These are phyloP conservation scores for Madurella mycetomatis DNA, from an alignment of 2,329 filamentous ascomycete species.

Conservation along the genomic window DNA sequence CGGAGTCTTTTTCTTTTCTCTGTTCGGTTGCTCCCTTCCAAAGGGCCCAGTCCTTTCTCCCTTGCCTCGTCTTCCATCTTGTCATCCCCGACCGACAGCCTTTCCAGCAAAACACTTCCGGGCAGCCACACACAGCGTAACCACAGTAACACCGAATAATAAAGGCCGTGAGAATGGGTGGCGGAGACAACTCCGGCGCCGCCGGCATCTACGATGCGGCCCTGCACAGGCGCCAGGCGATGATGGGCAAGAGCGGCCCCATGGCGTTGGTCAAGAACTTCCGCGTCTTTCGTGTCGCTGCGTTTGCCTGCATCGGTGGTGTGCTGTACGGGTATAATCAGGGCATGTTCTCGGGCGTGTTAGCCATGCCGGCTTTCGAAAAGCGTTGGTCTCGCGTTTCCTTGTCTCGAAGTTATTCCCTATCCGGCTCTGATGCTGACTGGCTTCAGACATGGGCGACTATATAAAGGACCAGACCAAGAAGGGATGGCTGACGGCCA, in stretches of 20 bases:
- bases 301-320: constrained; percentile 60
- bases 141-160: background rate
- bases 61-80: background rate
- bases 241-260: constrained; percentile 51
- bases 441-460: constrained; percentile 48
- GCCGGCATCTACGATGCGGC: constrained; percentile 47
- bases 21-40: background rate
- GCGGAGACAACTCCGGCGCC: constrained; percentile 33
- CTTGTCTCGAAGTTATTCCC: background rate
- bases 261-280: constrained; percentile 54
- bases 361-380: constrained; percentile 53
- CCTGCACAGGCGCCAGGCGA: constrained; percentile 45
- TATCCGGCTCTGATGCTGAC: background rate
- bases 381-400: constrained; percentile 36
- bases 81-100: background rate
- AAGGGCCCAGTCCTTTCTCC: background rate
- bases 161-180: constrained; percentile 33
- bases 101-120: too few relatives aligned
- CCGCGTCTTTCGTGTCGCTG: constrained; percentile 55
- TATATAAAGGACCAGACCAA: constrained; percentile 49
- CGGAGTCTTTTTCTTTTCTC: background rate
- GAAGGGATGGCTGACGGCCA: constrained; percentile 60
- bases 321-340: constrained; percentile 69
- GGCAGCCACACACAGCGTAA: too few relatives aligned
- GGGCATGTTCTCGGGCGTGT: constrained; percentile 69